Base-by-base conservation (phyloP, 768 basidiomycete species). In the Russula olivacea region DNA sequence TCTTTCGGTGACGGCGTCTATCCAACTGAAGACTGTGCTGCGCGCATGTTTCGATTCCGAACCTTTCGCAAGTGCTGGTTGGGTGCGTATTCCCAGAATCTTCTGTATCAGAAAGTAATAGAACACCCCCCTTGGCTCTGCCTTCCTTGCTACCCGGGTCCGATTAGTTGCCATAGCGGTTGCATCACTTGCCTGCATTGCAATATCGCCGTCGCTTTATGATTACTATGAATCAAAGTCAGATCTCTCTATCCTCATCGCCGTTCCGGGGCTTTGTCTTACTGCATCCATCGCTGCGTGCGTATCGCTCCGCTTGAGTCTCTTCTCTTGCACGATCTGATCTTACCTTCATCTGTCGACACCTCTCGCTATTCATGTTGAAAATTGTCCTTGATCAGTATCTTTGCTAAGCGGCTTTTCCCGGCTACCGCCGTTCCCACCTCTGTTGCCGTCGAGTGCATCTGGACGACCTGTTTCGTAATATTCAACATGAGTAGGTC, bases 31-130 rank as follows among this genome's bases (percentile, higher is more conserved):
- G 25, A 34, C 40, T 11, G 25, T 49, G 48, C 25, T 23, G n/a
- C 23, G n/a, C 19, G 11, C 28, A 58, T 64, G 59, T 28, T 66
- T 59, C 56, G 64, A 23, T 67, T 67, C 45, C 58, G 66, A 21
- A 41, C 65, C n/a, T 62, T 68, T 58, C 66, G 66, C 47, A 68
- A 68, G 65, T 61, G 61, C 43, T 68, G 66, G 47, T 17, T 68
- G 15, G 54, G 66, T 68, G 14, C 34, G 66, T 65, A 12, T 4
- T 51, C 28, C 23, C 21, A 1, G 7, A 2, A 14, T 23, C 41
- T 10, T 58, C 2, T 47, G 10, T 21, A 3, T 41, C 21, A 49
- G 25, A 14, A 14, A 10, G 9, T n/a, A n/a, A 48, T n/a, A 17
- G 10, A 19, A 45, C 36, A 17, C 2, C 0, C 47, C 30, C 36